Evolutionary conservation across 2,329 filamentous ascomycete genomes (phyloP), one percentile per base, ranked within the genome.

Genomic region (Myriosclerotinia duriaeana): DNA sequence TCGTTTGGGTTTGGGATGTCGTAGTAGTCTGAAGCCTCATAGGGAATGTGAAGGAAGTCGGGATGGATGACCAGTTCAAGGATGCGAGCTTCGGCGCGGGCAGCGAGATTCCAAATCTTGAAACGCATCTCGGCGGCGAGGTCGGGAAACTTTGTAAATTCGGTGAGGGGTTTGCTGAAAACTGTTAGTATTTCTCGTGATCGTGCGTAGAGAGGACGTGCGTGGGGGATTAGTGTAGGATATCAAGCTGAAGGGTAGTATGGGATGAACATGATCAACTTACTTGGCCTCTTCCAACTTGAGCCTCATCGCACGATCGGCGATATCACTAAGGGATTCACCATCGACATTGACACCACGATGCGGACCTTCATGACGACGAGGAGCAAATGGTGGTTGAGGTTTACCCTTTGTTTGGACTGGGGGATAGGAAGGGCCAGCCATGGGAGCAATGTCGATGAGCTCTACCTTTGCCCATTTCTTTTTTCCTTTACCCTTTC

Each of bases 381-480:
- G n/a, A 42, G 36, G 12, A 40, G 4, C 5, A 15, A 17, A 52
- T 30, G 14, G 50, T 30, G 11, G 11, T 50, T 30, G 14, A 22
- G 12, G n/a, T 17, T 15, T 42, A 2, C 2, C 1, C 3, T 12
- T 30, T 56, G 7, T 4, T 11, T 42, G 54, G 0, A 1, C 1
- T 46, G 44, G 1, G 36, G 3, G 0, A 42, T 42, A 20, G 0
- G 8, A 12, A 0, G 38, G 3, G 4, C 12, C n/a, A 11, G 38
- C n/a, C 38, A 42, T 26, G 0, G 54, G 54, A 2, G 54, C 38
- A 26, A 56, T 56, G 2, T 42, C 14, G 0, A 26, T 20, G 7
- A 56, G 22, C 8, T 56, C 1, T 9, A 56, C n/a, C 1, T 42
- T 56, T 0, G 22, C n/a, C 54, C 54, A 56, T 36, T 55, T 22